Evolutionary conservation across 1,139 yeast species (phyloP), one percentile per base, ranked within the genome.

Genomic region (Scheffersomyces illinoinensis): DNA sequence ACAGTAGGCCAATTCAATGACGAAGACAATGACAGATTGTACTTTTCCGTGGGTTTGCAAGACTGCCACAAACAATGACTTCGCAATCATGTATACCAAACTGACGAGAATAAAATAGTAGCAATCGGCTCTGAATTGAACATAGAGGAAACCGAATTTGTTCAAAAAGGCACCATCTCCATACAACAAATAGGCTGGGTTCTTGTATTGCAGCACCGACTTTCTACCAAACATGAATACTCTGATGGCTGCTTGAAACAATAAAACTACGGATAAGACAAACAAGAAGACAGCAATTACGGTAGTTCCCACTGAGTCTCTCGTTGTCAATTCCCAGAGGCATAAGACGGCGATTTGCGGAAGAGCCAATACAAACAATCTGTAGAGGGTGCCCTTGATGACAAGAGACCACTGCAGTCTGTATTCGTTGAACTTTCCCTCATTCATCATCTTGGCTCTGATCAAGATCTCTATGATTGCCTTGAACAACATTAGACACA

Each of bases 81-180:
- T 90, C 59, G 89, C 71, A 63, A 93, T 82, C 53, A 88, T 82
- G 74, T 92, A 93, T 12, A 77, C 57, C 67, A 95, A 77, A 57
- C 88, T 74, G 33, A 90, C 86, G 6, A 85, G 75, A 60, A 93
- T 84, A 82, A 93, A 95, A 82, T 90, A 95, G 75, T 90, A 95
- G 61, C 87, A 85, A 59, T 91, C 91, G 19, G 98, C 98, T 63
- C 93, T 84, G 79, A 84, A 95, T 76, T 93, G 97, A 50, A 93
- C 93, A 67, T 95, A 95, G 64, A 96, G 76, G 76, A 95, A 95
- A 0, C 99, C 99, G 78, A 90, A 95, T 67, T 91, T 86, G 78
- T 92, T 92, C 68, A 96, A 82, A 63, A 91, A 87, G 51, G 82
- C 83, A 14, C 89, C 85, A 71, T 96, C 97, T 55, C 98, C 97